Conservation (phyloP, 2,329 filamentous ascomycete genomes). For the Bimuria novae-zelandiae region DNA sequence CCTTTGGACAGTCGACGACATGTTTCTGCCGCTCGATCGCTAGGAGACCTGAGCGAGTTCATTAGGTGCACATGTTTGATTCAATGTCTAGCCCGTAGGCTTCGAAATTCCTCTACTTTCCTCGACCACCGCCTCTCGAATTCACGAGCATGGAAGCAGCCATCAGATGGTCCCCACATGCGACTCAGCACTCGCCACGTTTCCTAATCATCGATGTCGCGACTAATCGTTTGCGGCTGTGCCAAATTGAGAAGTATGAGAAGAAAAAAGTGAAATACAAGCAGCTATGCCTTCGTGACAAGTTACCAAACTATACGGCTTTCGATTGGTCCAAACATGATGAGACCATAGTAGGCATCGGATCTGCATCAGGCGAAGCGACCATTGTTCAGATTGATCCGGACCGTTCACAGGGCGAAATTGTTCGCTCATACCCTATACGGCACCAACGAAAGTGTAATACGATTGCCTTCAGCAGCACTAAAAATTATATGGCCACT, state of each 20-base stretch:
- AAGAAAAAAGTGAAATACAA: constrained; percentile 55
- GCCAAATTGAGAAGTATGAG: constrained; percentile 51
- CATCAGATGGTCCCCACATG: constrained; percentile 67
- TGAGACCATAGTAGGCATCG: constrained; percentile 72
- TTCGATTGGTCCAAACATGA: constrained; percentile 68
- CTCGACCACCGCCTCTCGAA: constrained; percentile 2
- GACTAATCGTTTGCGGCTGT: constrained; percentile 63
- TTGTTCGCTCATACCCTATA: constrained; percentile 68
- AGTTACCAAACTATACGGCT: constrained; percentile 64
- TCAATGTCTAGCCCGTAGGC: constrained; percentile 13
- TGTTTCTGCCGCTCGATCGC: not conserved
- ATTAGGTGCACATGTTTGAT: not conserved
- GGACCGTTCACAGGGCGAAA: constrained; percentile 49
- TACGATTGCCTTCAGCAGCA: constrained; percentile 80
- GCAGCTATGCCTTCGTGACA: constrained; percentile 57
- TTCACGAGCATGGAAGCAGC: constrained; percentile 60
- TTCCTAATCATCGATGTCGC: constrained; percentile 67
- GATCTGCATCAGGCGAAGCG: constrained; percentile 75
- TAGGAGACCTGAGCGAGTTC: not conserved
- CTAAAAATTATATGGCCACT: constrained; percentile 71
- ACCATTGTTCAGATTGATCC: constrained; percentile 75
- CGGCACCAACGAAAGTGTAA: constrained; percentile 80
- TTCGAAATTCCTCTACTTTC: not conserved
- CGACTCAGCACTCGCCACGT: constrained; percentile 55
- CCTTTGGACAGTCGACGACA: not conserved